These are phyloP conservation scores for Toxoplasma gondii DNA, from an alignment of 169 alveolate genomes.

Conservation along the genomic window DNA sequence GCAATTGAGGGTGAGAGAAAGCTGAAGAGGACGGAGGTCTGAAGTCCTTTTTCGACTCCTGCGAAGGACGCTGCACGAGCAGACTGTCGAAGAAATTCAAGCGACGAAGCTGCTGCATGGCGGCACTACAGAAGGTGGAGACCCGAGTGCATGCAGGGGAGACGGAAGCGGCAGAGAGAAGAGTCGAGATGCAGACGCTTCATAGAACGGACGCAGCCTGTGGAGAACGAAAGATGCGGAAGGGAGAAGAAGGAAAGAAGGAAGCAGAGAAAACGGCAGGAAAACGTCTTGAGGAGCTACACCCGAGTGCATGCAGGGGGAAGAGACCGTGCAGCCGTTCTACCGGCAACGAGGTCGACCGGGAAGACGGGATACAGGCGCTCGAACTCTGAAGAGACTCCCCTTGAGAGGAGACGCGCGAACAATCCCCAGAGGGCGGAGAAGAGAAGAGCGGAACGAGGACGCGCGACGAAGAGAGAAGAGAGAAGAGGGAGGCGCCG, in stretches of 20 bases:
- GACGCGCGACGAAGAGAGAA: neutral
- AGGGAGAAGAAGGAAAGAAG: neutral
- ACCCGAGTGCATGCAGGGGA: neutral
- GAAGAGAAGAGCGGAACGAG: no score
- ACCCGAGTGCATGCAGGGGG: no score
- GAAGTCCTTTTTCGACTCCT: neutral
- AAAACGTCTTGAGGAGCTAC: no score
- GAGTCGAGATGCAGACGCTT: neutral
- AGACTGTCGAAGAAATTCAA: slow-evolving; percentile 58
- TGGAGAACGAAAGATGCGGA: neutral
- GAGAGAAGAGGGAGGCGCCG: neutral
- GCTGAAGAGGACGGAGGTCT: neutral
- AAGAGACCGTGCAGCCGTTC: no score
- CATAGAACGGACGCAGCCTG: neutral
- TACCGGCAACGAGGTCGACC: no score
- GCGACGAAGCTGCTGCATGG: slow-evolving; percentile 67
- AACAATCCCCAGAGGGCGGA: no score
- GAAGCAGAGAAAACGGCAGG: neutral
- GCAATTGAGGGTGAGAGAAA: slow-evolving; percentile 16
- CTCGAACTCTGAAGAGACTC: no score
- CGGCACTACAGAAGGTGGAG: neutral
- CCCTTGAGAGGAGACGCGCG: no score
- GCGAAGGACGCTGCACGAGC: slow-evolving; percentile 24
- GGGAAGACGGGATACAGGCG: no score
- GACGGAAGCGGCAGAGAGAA: neutral